Percentiles rank a stretch among this genome's conserved stretches.
Conservation (phyloP, 2,329 filamentous ascomycete genomes). For the Zymoseptoria tritici region DNA sequence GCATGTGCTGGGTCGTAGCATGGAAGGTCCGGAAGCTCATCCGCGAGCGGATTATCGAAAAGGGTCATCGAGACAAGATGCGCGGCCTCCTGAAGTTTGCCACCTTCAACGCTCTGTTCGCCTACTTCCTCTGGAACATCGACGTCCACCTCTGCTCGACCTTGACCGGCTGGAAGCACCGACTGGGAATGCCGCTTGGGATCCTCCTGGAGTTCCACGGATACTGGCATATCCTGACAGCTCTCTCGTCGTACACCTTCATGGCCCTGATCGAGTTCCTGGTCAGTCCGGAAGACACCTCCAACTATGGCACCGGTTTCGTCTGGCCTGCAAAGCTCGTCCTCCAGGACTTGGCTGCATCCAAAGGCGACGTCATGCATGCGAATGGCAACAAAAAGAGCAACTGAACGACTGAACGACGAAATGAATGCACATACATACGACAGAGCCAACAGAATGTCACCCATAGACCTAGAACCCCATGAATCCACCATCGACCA, state of each 20-base stretch:
- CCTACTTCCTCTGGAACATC: conserved; percentile 69
- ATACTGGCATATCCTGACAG: conserved; percentile 75
- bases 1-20: conserved; percentile 17
- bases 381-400: neutral
- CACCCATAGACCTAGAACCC: neutral
- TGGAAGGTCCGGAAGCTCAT: conserved; percentile 15
- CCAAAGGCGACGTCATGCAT: neutral
- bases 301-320: conserved; percentile 15
- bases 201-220: conserved; percentile 64
- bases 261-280: conserved; percentile 24
- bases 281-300: conserved; percentile 9
- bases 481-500: conserved; percentile 70
- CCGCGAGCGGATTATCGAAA: conserved; percentile 11
- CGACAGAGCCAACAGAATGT: neutral
- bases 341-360: conserved; percentile 8
- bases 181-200: conserved; percentile 69
- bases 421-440: neutral
- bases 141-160: conserved; percentile 70
- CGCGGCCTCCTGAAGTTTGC: conserved; percentile 28
- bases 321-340: conserved; percentile 19
- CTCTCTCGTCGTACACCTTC: conserved; percentile 18
- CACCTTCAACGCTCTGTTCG: conserved; percentile 29
- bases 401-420: neutral
- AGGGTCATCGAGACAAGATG: conserved; percentile 31
- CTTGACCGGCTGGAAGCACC: conserved; percentile 57